phyloP scores from a whole-genome alignment of 257 asterid genomes.

The Buddleja alternifolia region DNA sequence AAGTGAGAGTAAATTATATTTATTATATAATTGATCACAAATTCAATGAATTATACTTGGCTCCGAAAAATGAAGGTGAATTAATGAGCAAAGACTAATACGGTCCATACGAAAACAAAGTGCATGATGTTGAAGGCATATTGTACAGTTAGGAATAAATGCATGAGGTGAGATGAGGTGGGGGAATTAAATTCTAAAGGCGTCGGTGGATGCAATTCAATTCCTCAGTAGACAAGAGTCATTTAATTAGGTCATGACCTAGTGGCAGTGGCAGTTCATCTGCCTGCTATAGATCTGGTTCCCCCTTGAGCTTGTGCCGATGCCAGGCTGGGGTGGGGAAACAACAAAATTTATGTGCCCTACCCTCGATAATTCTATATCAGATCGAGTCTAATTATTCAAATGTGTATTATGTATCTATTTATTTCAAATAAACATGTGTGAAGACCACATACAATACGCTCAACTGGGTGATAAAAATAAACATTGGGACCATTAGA shows the following conservation, averaged over 20 bases:
- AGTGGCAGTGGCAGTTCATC: conserved; percentile 19
- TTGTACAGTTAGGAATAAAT: conserved; percentile 42
- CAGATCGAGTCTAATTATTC: too few species aligned
- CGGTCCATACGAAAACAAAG: conserved; percentile 52
- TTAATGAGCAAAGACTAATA: conserved; percentile 20
- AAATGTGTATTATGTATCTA: too few species aligned
- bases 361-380: too few species aligned
- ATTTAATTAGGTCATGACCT: conserved; percentile 39
- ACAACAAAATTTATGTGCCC: conserved; percentile 30
- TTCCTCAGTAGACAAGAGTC: conserved; percentile 12
- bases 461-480: too few species aligned
- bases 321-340: conserved; percentile 34
- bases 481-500: too few species aligned
- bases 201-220: conserved; percentile 53
- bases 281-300: conserved; percentile 28
- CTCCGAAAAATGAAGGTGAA: too few species aligned
- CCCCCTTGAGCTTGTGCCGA: conserved; percentile 14
- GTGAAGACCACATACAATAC: too few species aligned
- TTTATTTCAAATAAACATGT: too few species aligned
- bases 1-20: too few species aligned
- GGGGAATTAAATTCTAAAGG: conserved; percentile 37
- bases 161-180: conserved; percentile 37
- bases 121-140: conserved; percentile 23
- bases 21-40: too few species aligned
- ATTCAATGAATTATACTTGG: too few species aligned